These are phyloP conservation scores for Bipolaris zeicola DNA, from an alignment of 2,329 filamentous ascomycete species.

Conservation along the genomic window DNA sequence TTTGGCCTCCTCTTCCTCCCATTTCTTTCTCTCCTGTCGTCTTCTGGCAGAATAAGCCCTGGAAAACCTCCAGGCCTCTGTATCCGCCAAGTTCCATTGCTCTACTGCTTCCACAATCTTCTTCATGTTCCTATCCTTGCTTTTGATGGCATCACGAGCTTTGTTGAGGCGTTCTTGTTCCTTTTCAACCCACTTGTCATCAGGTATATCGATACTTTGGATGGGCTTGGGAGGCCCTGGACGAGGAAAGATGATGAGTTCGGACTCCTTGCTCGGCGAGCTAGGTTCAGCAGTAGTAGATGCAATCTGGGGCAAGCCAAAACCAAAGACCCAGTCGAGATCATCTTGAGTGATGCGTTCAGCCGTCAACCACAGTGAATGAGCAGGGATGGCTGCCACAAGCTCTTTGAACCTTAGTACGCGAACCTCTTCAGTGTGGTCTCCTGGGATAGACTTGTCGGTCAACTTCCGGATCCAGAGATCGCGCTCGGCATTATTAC, in stretches of 20 bases:
- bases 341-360: conserved; percentile 67
- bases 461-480: conserved; percentile 77
- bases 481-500: conserved; percentile 71
- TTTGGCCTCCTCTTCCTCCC: conserved; percentile 72
- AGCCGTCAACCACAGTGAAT: conserved; percentile 82
- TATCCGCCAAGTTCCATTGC: conserved; percentile 68
- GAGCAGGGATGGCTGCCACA: conserved; percentile 68
- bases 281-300: conserved; percentile 61
- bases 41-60: conserved; percentile 69
- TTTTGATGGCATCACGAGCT: conserved; percentile 52
- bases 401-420: conserved; percentile 79
- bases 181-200: conserved; percentile 58
- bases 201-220: conserved; percentile 57
- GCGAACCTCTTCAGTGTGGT: conserved; percentile 67
- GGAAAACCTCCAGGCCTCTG: conserved; percentile 77
- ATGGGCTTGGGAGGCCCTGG: conserved; percentile 55
- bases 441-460: conserved; percentile 67
- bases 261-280: conserved; percentile 64
- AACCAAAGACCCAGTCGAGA: conserved; percentile 89
- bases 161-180: conserved; percentile 64
- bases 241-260: conserved; percentile 53
- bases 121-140: conserved; percentile 36
- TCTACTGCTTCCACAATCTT: conserved; percentile 52
- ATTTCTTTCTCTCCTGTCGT: conserved; percentile 66
- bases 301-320: conserved; percentile 69